Evolutionary conservation across 805 yeast genomes (phyloP).

Genomic region (Starmerella khaoyaiensis): DNA sequence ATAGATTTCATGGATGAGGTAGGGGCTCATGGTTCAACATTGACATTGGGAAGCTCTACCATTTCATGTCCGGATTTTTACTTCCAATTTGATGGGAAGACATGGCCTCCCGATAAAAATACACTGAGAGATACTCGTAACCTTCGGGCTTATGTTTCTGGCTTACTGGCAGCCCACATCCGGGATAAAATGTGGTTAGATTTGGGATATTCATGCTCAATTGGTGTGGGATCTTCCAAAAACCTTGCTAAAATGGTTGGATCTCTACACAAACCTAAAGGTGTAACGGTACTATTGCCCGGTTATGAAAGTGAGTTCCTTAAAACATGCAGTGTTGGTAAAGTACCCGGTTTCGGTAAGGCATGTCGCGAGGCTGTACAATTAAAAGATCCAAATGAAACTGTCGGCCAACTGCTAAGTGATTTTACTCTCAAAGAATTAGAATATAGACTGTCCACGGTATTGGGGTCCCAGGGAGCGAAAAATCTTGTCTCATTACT

Average conservation of each 20-base stretch:
- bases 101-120: constrained; percentile 17
- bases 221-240: constrained; percentile 25
- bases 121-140: constrained; percentile 3
- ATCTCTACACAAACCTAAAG: constrained; percentile 24
- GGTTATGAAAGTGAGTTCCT: constrained; percentile 21
- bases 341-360: constrained; percentile 25
- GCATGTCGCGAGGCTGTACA: constrained; percentile 5
- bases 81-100: constrained; percentile 21
- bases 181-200: constrained; percentile 22
- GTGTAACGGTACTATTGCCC: constrained; percentile 23
- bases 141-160: constrained; percentile 21
- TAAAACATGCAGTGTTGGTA: constrained; percentile 8
- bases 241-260: constrained; percentile 26
- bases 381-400: background rate
- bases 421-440: background rate
- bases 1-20: constrained; percentile 11
- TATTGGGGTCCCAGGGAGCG: constrained; percentile 1
- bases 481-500: constrained; percentile 9
- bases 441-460: background rate
- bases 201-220: constrained; percentile 24
- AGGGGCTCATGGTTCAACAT: constrained; percentile 2
- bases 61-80: constrained; percentile 23
- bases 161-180: constrained; percentile 22
- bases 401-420: constrained; percentile 12
- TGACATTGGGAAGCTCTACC: background rate